These are phyloP conservation scores for Melampsora abietis-canadensis DNA, from an alignment of 1,284 basidiomycete species.

Conservation along the genomic window DNA sequence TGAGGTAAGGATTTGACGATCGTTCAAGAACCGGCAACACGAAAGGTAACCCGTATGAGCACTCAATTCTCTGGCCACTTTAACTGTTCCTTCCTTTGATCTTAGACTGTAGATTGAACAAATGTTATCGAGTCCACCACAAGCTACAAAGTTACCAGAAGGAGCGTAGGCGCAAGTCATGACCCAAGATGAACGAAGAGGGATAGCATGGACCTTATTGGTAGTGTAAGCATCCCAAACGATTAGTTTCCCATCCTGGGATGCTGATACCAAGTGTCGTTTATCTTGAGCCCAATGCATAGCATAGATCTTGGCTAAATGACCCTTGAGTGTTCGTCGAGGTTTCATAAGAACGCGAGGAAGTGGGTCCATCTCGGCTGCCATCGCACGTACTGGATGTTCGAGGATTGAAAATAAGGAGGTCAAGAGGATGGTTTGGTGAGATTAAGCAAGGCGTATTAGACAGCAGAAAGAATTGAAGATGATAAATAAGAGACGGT, in stretches of 20 bases:
- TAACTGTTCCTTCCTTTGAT: constrained; percentile 63
- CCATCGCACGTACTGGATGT: constrained; percentile 80
- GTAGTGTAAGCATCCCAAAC: constrained; percentile 99
- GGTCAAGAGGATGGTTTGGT: neutral
- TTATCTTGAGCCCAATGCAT: constrained; percentile 99
- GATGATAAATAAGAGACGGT: neutral
- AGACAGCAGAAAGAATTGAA: neutral
- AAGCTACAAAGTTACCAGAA: constrained; percentile 92
- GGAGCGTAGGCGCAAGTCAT: constrained; percentile 99
- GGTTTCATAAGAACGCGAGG: constrained; percentile 94
- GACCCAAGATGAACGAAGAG: constrained; percentile 94
- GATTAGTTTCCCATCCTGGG: constrained; percentile 97
- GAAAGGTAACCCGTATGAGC: constrained; percentile 96
- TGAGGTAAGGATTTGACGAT: constrained; percentile 93
- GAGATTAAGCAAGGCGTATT: neutral
- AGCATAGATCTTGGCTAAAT: constrained; percentile 98
- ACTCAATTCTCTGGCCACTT: constrained; percentile 74
- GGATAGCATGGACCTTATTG: constrained; percentile 99
- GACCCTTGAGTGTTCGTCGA: constrained; percentile 87
- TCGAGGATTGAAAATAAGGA: neutral
- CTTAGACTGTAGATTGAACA: constrained; percentile 95
- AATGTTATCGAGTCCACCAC: constrained; percentile 97
- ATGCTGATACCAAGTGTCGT: constrained; percentile 94
- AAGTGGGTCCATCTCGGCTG: constrained; percentile 87
- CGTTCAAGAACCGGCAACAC: constrained; percentile 97